Conservation (phyloP, 140 eudicot species). For the Anethum foeniculum region DNA sequence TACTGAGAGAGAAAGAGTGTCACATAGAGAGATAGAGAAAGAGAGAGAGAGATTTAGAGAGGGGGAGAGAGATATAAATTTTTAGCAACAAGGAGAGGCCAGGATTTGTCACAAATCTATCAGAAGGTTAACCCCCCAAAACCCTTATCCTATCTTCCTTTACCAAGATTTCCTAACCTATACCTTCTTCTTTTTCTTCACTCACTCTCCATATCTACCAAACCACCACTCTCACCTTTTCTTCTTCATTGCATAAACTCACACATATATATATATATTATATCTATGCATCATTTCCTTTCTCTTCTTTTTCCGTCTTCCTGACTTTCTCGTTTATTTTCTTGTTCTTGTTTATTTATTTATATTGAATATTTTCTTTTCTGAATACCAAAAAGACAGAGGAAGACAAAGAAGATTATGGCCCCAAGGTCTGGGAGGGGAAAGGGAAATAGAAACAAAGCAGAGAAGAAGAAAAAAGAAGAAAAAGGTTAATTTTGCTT, state of each 20-base stretch:
- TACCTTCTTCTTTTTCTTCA: conserved; percentile 10
- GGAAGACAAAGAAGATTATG: conserved; percentile 25
- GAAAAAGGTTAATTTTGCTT: conserved; percentile 53
- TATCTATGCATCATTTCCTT: neutral
- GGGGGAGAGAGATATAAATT: conserved; percentile 17
- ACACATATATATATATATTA: conserved; percentile 10
- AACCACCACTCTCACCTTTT: conserved; percentile 1
- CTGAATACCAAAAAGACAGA: neutral
- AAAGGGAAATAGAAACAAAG: conserved; percentile 66
- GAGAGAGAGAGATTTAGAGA: neutral
- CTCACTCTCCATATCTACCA: conserved; percentile 5
- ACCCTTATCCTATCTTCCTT: conserved; percentile 42
- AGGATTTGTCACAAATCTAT: conserved; percentile 38
- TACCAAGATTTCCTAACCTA: conserved; percentile 10
- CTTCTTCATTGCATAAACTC: neutral
- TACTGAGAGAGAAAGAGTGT: conserved; percentile 8
- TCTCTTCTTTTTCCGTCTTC: neutral
- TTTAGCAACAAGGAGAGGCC: conserved; percentile 44
- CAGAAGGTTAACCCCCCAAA: conserved; percentile 29
- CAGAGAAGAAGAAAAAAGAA: conserved; percentile 83
- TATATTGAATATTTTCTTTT: neutral
- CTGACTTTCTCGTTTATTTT: conserved; percentile 13
- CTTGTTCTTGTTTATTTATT: neutral
- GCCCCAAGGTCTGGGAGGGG: conserved; percentile 89
- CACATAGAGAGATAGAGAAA: neutral